These are phyloP conservation scores for Trichoderma gracile DNA, from an alignment of 2,329 filamentous ascomycete genomes.

Conservation along the genomic window DNA sequence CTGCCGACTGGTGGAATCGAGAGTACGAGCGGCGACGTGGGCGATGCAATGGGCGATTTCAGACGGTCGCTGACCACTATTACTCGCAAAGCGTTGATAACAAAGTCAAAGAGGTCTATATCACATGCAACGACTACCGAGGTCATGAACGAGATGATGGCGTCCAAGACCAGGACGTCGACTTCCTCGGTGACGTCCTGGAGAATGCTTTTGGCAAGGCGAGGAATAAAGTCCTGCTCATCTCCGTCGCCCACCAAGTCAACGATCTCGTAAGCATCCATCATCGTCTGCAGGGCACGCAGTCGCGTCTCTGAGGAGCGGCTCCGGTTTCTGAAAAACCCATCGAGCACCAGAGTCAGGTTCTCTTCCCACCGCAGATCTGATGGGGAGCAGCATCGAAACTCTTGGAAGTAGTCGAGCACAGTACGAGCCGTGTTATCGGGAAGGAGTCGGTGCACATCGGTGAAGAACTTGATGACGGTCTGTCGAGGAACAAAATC, in stretches of 20 bases:
- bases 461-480: conserved; percentile 66
- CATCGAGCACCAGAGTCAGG: conserved; percentile 58
- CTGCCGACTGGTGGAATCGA: conserved; percentile 29
- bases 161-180: conserved; percentile 64
- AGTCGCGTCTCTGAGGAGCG: conserved; percentile 64
- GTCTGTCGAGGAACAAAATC: conserved; percentile 65
- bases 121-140: conserved; percentile 63
- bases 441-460: conserved; percentile 61
- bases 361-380: conserved; percentile 68
- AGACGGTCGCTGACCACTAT: conserved; percentile 53
- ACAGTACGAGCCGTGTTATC: conserved; percentile 65
- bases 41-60: conserved; percentile 44
- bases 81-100: conserved; percentile 54
- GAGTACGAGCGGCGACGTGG: conserved; percentile 33
- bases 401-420: conserved; percentile 67
- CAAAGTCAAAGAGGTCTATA: conserved; percentile 58
- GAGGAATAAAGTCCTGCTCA: conserved; percentile 56
- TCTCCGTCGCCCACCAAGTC: conserved; percentile 60
- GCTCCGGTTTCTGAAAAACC: conserved; percentile 62
- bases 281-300: conserved; percentile 61
- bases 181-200: conserved; percentile 62
- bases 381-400: conserved; percentile 70
- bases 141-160: conserved; percentile 64
- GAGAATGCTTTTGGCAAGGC: conserved; percentile 63
- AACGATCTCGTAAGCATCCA: conserved; percentile 59